Base-by-base conservation (phyloP, 2,329 filamentous ascomycete genomes). In the Hymenotorrendiella dingleyae region DNA sequence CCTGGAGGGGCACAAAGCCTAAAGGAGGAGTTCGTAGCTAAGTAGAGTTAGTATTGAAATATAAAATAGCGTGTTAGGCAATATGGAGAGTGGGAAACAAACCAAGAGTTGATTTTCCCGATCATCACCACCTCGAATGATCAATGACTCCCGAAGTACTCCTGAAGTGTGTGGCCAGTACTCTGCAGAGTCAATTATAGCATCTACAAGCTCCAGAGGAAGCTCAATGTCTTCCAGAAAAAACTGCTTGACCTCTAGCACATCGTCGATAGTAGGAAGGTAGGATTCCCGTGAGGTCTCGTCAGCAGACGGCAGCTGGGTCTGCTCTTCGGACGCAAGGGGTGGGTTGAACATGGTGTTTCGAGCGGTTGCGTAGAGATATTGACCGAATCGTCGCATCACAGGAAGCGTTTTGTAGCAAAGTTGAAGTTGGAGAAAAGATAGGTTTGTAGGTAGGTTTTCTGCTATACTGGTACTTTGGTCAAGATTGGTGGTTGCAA, bases 151-250 rank as follows among this genome's bases (percentile, higher is more conserved):
- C 21, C 36, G 26, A 7, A 62, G 56, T 33, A 63, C 47, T 10
- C 59, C 60, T 8, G 62, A 55, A 1, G 63, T 60, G 50, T 72
- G 72, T 11, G 71, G 71, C 78, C 79, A 83, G 59, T 82, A 82
- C 59, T 81, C 77, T 42, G 77, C 79, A 21, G 65, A 57, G 53
- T 83, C 78, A 41, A 82, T 60, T 34, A 83, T 69, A 34, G 60
- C 57, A 53, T 81, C 71, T 27, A 78, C 63, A 0, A 83, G 46
- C 46, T 82, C 78, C 2, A 66, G 58, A 0, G 79, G 78, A 1
- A 82, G 61, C 2, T 57, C 57, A 6, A 62, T 59, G 9, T 60
- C 63, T 40, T 66, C 64, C 20, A 54, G 55, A n/a, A 82, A 56
- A 57, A 75, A 67, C 10, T 64, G 54, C 40, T 73, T 74, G 9